Percentiles rank a stretch among this genome's conserved stretches.
Evolutionary conservation across 2,329 filamentous ascomycete genomes (phyloP).

Genomic region (Talaromyces sp.): DNA sequence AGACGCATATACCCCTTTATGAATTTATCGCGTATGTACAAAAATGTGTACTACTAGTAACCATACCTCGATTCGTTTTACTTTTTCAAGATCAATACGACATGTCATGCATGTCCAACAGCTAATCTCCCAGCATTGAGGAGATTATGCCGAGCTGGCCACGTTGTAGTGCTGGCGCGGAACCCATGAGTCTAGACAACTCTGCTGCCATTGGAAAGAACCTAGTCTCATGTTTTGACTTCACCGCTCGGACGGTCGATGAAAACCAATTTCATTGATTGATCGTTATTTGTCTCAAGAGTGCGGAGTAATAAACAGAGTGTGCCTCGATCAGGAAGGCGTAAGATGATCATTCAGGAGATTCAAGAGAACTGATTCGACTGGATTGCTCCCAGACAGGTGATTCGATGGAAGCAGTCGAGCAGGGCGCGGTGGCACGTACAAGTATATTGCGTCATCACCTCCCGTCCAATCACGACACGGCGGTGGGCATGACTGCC

Average conservation of each 20-base stretch:
- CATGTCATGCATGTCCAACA: neutral
- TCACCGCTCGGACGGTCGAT: neutral
- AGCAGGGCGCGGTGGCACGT: neutral
- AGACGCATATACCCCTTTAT: constrained; percentile 1
- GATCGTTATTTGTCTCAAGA: neutral
- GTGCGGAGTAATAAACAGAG: neutral
- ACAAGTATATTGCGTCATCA: constrained; percentile 8
- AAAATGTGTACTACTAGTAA: neutral
- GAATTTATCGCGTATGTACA: neutral
- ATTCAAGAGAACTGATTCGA: neutral
- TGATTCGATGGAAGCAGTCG: constrained; percentile 3
- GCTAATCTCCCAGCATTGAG: neutral
- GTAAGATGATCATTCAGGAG: neutral
- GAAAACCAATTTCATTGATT: neutral
- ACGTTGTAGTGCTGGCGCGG: neutral
- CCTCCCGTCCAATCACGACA: neutral
- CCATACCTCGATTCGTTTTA: no score
- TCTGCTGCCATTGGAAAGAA: neutral
- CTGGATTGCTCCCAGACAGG: neutral
- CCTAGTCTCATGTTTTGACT: neutral
- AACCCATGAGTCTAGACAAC: neutral
- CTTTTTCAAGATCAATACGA: no score
- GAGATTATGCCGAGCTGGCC: neutral
- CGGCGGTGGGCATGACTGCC: neutral
- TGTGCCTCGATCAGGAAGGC: neutral